Evolutionary conservation across 805 yeast genomes (phyloP).

Genomic region (Pichia pseudocactophila): DNA sequence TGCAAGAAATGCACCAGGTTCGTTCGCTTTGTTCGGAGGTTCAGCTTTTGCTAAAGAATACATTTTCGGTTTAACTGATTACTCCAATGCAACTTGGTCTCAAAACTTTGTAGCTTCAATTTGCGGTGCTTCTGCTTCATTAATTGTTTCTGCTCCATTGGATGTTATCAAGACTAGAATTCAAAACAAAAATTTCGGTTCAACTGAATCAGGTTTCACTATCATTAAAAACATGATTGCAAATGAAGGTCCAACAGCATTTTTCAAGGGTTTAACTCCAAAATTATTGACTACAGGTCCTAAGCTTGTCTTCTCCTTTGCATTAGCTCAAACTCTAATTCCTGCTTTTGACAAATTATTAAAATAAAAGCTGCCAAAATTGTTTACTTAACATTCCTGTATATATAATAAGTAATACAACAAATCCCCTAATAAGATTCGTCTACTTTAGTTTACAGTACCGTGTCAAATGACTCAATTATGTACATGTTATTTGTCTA

Average conservation of each 20-base stretch:
- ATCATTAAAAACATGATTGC: slow-evolving; percentile 88
- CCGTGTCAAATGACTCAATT: too few species aligned
- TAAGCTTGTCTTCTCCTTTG: slow-evolving; percentile 94
- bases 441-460: too few species aligned
- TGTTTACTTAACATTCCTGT: neutral
- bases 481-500: neutral
- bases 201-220: slow-evolving; percentile 88
- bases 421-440: neutral
- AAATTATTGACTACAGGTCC: slow-evolving; percentile 97
- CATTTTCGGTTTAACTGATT: slow-evolving; percentile 77
- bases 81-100: slow-evolving; percentile 85
- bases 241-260: slow-evolving; percentile 83
- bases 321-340: slow-evolving; percentile 91
- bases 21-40: slow-evolving; percentile 96
- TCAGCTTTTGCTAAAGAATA: slow-evolving; percentile 98
- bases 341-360: slow-evolving; percentile 85
- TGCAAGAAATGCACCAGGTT: slow-evolving; percentile 99
- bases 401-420: neutral
- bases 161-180: slow-evolving; percentile 98
- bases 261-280: slow-evolving; percentile 95
- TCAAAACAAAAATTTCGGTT: slow-evolving; percentile 92
- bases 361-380: too few species aligned
- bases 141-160: slow-evolving; percentile 94
- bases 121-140: slow-evolving; percentile 92
- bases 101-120: slow-evolving; percentile 94